Evolutionary conservation across 78 protist species (phyloP), one percentile per base, ranked within the genome.

Genomic region (Dictyostelium intermedium): DNA sequence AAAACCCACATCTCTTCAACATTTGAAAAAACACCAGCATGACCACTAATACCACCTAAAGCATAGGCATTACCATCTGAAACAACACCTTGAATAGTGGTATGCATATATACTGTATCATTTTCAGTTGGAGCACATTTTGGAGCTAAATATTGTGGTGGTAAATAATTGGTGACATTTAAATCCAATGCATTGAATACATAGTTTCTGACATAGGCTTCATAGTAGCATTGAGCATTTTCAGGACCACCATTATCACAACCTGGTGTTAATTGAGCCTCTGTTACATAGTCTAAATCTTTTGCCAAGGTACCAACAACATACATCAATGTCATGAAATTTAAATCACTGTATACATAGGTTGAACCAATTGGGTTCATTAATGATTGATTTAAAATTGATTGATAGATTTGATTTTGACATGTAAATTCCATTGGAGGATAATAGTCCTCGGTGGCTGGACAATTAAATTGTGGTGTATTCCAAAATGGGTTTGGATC

Each of bases 51-150:
- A 39, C 98, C 98, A 35, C 98, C 98, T 84, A 95, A 74, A 5
- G 97, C 97, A 84, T 95, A 97, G 18, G 98, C 95, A 81, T 97
- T 97, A 25, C 91, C 96, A 83, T 97, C 98, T 34, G 92, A 82
- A 14, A 97, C 98, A 25, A 82, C 89, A 73, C 98, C 95, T 69
- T 93, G 96, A 39, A 93, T 87, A 14, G 93, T 85, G 5, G 86
- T 70, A 27, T 97, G 96, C 79, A 74, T 79, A 70, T 97, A 97
- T 14, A 72, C 30, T 5, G 96, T 85, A 73, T 97, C 98, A 73
- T 95, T 92, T 60, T 77, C 82, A 35, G 96, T 89, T 83, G 98
- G 98, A 16, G 97, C 96, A 25, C 80, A 47, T 14, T 20, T 50
- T 7, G 14, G 56, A 1, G 43, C 32, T 23, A 43, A 13, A 5